Evolutionary conservation across 2,329 filamentous ascomycete species (phyloP).

Genomic region (Diaporthe capsici): DNA sequence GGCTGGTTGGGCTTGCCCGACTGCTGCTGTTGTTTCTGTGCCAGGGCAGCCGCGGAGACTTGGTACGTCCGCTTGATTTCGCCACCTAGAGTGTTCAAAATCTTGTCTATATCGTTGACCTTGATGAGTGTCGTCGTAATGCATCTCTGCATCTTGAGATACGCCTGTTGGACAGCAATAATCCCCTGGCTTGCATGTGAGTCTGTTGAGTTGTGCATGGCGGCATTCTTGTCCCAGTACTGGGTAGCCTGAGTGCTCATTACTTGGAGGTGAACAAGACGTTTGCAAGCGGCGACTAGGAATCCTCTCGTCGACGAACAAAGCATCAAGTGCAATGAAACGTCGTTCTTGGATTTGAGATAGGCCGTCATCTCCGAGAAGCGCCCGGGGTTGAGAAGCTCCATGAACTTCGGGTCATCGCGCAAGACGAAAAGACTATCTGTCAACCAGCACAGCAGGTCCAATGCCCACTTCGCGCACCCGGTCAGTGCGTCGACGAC

Average conservation of each 20-base stretch:
- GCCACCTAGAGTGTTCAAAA: constrained; percentile 64
- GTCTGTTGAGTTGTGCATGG: constrained; percentile 45
- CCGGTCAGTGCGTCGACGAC: constrained; percentile 80
- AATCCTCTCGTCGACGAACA: constrained; percentile 82
- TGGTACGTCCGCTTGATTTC: constrained; percentile 68
- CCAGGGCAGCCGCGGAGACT: constrained; percentile 59
- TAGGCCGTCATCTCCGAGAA: constrained; percentile 65
- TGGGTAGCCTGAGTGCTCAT: constrained; percentile 64
- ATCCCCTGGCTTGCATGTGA: constrained; percentile 58
- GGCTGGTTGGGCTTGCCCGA: constrained; percentile 55
- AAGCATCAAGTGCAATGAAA: constrained; percentile 75
- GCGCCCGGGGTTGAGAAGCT: constrained; percentile 62
- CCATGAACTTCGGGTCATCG: constrained; percentile 65
- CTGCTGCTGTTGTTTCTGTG: constrained; percentile 58
- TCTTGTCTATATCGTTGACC: constrained; percentile 72
- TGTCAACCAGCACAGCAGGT: constrained; percentile 75
- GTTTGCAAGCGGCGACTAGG: constrained; percentile 76
- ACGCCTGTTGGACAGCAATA: constrained; percentile 69
- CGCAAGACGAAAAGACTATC: constrained; percentile 71
- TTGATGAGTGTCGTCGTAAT: constrained; percentile 68
- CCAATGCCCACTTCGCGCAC: constrained; percentile 83
- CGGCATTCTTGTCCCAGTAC: constrained; percentile 58
- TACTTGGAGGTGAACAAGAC: constrained; percentile 70
- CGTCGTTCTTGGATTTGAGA: constrained; percentile 67
- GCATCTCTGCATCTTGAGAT: constrained; percentile 67